Percentiles rank a stretch among this genome's conserved stretches.
These are phyloP conservation scores for Geosiphon pyriformis DNA, from an alignment of 192 early-diverging fungal genomes.

Conservation along the genomic window DNA sequence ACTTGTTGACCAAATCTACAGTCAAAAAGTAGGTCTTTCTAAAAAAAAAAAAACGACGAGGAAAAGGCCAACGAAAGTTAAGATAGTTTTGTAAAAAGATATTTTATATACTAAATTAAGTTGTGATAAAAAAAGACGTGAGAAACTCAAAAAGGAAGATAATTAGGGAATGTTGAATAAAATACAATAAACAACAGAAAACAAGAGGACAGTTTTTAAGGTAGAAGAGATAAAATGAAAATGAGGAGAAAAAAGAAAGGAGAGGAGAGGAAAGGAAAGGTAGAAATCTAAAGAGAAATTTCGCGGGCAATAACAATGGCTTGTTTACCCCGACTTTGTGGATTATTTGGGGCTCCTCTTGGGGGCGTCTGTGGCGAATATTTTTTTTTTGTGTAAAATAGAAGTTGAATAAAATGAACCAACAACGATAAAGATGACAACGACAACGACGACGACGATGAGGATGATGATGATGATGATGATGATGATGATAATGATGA, in stretches of 20 bases:
- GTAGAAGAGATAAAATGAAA: no score
- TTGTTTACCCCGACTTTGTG: neutral
- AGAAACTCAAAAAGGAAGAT: neutral
- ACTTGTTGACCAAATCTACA: neutral
- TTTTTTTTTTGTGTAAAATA: no score
- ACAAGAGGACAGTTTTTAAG: neutral
- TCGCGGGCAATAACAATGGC: neutral
- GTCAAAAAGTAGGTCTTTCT: conserved; percentile 3
- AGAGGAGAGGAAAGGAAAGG: conserved; percentile 7
- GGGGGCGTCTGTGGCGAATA: neutral
- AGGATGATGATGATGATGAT: no score
- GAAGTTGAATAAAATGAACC: no score
- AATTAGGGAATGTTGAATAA: neutral
- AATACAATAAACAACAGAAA: conserved; percentile 11
- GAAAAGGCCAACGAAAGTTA: neutral
- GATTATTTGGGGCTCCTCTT: neutral
- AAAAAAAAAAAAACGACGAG: neutral
- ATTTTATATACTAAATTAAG: neutral
- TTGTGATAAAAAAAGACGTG: neutral
- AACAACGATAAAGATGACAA: no score
- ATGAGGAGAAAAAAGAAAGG: neutral
- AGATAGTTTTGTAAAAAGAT: neutral
- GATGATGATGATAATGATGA: no score
- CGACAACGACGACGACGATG: no score
- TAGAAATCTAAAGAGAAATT: neutral